Evolutionary conservation across 305 asterid genomes (phyloP), one percentile per base, ranked within the genome.

Genomic region (Solanum chacoense): DNA sequence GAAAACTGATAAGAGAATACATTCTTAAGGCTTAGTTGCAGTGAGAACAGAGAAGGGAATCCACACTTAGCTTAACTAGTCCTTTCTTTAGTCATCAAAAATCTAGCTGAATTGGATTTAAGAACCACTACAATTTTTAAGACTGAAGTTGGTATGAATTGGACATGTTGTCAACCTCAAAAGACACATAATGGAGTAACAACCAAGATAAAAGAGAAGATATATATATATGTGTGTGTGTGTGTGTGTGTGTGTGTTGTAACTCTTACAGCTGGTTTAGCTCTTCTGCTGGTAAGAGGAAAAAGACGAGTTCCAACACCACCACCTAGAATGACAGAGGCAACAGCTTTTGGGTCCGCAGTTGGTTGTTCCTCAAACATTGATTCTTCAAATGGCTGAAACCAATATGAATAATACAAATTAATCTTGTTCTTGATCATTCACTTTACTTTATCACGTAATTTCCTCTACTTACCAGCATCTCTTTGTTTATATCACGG

Each of bases 241-340:
- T 38, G 42, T 40, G 14, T 40, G 50, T 40, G 55, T 42, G 35
- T 28, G 36, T 72, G 79, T 42, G 38, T 45, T 45, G 11, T 28
- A 55, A 73, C 29, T 88, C 98, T 95, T 93, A 97, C 99, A 50
- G 99, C 99, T 34, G 99, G 99, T 92, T 95, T 97, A 84, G 99
- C 95, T 91, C 98, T 95, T 93, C 90, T 94, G 92, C 96, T 92
- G 22, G 99, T 97, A 76, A 97, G 99, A 81, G 99, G 99, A 87
- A 95, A 95, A 83, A 97, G 98, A n/a, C 99, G 98, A 79, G 99
- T 96, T 50, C 99, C 99, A 6, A 99, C 99, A 74, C 99, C 99
- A 16, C 99, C 99, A 73, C 99, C 99, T 87, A 97, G 90, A 81
- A 97, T 95, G 88, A 97, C 94, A 0, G 99, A 91, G 77, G 99